Conservation (phyloP, 2,329 filamentous ascomycete genomes). For the Alternaria atra region DNA sequence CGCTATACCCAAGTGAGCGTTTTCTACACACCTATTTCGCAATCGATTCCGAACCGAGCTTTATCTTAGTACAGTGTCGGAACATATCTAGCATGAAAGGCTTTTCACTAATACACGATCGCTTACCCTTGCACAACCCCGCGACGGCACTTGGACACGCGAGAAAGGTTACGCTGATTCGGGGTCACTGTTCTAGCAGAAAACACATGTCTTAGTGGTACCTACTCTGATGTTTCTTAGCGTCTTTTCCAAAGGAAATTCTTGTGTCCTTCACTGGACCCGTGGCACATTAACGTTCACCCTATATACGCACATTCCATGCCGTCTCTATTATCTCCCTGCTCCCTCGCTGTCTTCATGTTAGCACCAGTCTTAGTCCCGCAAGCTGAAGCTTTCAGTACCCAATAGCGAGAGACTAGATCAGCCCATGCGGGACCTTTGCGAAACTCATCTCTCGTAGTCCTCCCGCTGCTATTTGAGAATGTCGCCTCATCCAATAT, state of each 20-base stretch:
- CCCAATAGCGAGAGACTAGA: neutral
- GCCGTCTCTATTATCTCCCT: neutral
- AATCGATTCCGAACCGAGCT: neutral
- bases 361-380: neutral
- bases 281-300: neutral
- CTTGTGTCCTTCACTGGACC: neutral
- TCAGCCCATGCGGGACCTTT: neutral
- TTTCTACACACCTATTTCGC: neutral
- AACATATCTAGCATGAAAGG: neutral
- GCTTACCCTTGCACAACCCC: neutral
- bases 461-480: neutral
- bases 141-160: neutral
- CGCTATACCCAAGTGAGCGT: neutral
- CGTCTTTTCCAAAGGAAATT: neutral
- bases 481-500: constrained; percentile 7
- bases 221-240: neutral
- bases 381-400: neutral
- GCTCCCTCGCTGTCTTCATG: neutral
- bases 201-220: neutral
- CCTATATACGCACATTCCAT: neutral
- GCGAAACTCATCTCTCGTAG: neutral
- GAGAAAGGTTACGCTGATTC: constrained; percentile 4
- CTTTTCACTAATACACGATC: neutral
- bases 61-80: neutral
- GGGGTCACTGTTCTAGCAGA: neutral